Evolutionary conservation across 78 protist genomes (phyloP), one percentile per base, ranked within the genome.

Genomic region (Dictyostelium firmibasis): DNA sequence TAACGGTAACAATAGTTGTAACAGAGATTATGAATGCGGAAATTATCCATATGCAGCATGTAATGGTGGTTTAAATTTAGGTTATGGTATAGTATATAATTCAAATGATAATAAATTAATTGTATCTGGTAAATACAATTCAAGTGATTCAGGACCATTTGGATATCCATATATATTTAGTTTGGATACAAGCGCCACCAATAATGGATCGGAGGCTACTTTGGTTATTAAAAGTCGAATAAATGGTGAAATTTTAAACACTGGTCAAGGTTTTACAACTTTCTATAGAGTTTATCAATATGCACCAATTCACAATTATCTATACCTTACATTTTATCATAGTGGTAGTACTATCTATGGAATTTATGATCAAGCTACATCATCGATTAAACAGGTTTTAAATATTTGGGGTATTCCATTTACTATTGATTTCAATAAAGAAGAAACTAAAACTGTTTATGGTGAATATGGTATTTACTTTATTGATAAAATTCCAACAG

Each of bases 1-100:
- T 50, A 50, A 16, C 2, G n/a, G 62, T 16, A 18, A n/a, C n/a
- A n/a, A 16, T 50, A 50, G 3, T 44, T 43, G 83, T 20, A 79
- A n/a, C 10, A 14, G 31, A 35, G 84, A 79, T 44, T 79, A 79
- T 44, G 44, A 79, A 44, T 79, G 84, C 27, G 84, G 84, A 10
- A n/a, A 23, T 25, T 79, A 44, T 29, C 84, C 84, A n/a, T 44
- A 79, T 44, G 84, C 84, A 27, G 84, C 84, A 44, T 79, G 84
- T 79, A 29, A 38, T 44, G 84, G 84, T 27, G 41, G 16, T 14
- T 79, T 79, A 29, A 79, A 79, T 79, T 27, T 79, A 20, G 16
- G 9, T 10, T 36, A 27, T 44, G 84, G 84, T 44, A 79, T 79
- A 27, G 75, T 9, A 44, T 31, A 41, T 33, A 44, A 79, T 44